A percentile compares a stretch with the other conserved stretches of the same genome.
Evolutionary conservation across 441 rosid species (phyloP).

Genomic region (Adansonia gregorii): DNA sequence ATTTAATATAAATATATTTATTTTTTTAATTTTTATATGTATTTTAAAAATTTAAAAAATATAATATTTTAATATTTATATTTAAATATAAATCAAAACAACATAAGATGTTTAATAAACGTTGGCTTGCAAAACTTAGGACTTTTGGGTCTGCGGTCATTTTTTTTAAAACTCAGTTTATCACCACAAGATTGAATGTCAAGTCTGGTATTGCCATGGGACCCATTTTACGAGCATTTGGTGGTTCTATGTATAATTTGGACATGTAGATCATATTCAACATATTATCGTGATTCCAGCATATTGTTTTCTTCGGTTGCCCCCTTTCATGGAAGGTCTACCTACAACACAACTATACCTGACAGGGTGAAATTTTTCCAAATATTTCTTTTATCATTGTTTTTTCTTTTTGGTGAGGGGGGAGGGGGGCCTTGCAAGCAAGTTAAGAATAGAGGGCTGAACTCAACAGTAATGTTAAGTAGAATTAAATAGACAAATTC

Average conservation of each 20-base stretch:
- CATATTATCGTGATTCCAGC: conserved; percentile 24
- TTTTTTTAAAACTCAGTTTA: background rate
- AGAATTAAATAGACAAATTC: background rate
- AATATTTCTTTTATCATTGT: background rate
- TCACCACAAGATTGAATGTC: background rate
- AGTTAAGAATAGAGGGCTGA: background rate
- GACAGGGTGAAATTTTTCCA: background rate
- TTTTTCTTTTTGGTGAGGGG: too few species aligned
- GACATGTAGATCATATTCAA: conserved; percentile 17
- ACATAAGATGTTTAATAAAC: too few species aligned
- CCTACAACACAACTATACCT: background rate
- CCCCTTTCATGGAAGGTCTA: conserved; percentile 9
- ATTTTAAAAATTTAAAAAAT: too few species aligned
- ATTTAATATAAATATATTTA: too few species aligned
- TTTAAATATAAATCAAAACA: too few species aligned
- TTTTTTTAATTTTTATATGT: too few species aligned
- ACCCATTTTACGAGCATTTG: background rate
- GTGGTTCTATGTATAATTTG: background rate
- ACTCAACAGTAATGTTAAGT: background rate
- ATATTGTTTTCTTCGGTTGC: conserved; percentile 34
- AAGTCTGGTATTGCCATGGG: conserved; percentile 10
- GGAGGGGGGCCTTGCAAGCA: too few species aligned
- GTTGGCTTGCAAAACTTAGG: background rate
- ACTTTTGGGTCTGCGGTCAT: background rate
- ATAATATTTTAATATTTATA: too few species aligned